phyloP scores from a whole-genome alignment of 2,329 filamentous ascomycete genomes.

The Colletotrichum sp. region DNA sequence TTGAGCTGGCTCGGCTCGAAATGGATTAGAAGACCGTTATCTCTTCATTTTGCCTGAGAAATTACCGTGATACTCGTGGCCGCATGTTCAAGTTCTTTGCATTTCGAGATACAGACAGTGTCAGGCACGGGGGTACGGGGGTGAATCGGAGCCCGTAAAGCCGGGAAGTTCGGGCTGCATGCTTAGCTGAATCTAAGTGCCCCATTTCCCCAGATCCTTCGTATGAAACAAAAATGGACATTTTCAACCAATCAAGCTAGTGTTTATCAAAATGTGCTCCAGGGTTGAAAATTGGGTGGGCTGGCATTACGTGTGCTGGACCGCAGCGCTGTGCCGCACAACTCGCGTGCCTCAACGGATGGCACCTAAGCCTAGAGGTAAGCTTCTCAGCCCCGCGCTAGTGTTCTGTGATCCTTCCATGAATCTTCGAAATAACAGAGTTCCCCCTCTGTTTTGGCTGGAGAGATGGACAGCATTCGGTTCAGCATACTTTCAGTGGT shows the following conservation, averaged over 20 bases:
- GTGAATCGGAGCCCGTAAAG: neutral
- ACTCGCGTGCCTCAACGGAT: neutral
- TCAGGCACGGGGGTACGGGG: accelerated
- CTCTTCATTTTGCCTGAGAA: accelerated
- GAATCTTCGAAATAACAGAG: neutral
- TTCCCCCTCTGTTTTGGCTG: neutral
- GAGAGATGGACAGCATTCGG: too few relatives aligned
- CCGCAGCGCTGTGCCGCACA: neutral
- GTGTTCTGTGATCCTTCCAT: neutral
- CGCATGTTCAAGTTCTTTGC: neutral
- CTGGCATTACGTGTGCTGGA: neutral
- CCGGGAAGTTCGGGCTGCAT: neutral
- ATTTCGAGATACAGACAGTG: neutral
- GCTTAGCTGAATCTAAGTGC: neutral
- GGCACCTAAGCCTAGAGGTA: neutral
- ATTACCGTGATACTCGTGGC: too few relatives aligned
- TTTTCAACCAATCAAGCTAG: neutral
- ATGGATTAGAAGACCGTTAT: neutral
- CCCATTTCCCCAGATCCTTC: neutral
- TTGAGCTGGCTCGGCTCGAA: too few relatives aligned
- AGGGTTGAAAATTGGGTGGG: neutral
- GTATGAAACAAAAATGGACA: neutral
- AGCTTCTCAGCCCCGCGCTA: neutral
- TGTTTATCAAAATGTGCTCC: neutral
- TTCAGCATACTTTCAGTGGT: accelerated